Base-by-base conservation (phyloP, 192 early-diverging fungal genomes). In the Allomyces macrogynus region DNA sequence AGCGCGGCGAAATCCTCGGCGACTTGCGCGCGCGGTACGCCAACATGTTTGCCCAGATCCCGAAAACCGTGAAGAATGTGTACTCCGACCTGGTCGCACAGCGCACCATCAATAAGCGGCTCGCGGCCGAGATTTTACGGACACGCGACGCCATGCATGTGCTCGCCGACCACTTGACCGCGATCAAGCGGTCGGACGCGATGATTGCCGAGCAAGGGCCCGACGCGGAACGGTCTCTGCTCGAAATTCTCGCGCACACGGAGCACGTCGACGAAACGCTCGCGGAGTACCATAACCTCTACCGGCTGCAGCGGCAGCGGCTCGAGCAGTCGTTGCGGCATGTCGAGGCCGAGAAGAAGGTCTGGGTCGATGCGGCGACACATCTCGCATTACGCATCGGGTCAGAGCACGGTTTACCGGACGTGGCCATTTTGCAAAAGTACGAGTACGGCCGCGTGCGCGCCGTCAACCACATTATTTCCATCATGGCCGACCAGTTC, bases 361-460 rank as follows among this genome's bases (percentile, higher is more conserved):
- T 79, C 5, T 83, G 81, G 81, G 70, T 81, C 14, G 79, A 83
- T 60, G 79, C 79, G 11, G 81, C 81, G 0, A 80, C 76, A n/a
- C 64, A 65, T 40, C 67, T 83, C 14, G 81, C 81, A 0, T 49
- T 83, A 4, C 66, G 81, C 10, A 81, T 81, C 65, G 79, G 81
- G 23, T 70, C 74, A 20, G 78, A 80, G 60, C 75, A 80, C 61
- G 81, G 81, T 1, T 70, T 80, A 23, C 63, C 69, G 12, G 81
- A 83, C 62, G 63, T 83, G 23, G 70, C 75, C 23, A 60, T 68
- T 4, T 64, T 83, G 23, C 78, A 81, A 63, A 79, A 79, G 40
- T 66, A 72, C 54, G 79, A 81, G 66, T 69, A 83, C 66, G 68
- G 64, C 0, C 65, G 81, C 4, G 65, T 83, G 2, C 62, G 79